A percentile compares a stretch with the other conserved stretches of the same genome.
These are phyloP conservation scores for Colletotrichum euphorbiae DNA, from an alignment of 2,329 filamentous ascomycete genomes.

Conservation along the genomic window DNA sequence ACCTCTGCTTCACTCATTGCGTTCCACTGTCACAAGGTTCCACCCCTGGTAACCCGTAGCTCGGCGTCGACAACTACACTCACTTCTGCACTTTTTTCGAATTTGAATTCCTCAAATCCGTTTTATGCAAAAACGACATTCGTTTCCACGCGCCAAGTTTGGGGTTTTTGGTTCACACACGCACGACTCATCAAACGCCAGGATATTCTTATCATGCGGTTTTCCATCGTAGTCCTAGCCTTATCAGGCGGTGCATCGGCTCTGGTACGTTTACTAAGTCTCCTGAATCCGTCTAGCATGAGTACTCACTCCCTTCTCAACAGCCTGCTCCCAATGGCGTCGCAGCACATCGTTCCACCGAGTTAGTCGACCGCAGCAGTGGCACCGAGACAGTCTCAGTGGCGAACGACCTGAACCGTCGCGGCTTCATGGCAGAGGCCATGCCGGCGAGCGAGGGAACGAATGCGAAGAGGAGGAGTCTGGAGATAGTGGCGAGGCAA, in stretches of 20 bases:
- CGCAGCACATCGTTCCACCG: slow-evolving; percentile 10
- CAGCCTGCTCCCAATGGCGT: slow-evolving; percentile 19
- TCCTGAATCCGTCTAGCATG: neutral
- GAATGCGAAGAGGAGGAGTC: slow-evolving; percentile 2
- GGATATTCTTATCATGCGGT: slow-evolving; percentile 17
- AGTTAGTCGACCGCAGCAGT: slow-evolving; percentile 6
- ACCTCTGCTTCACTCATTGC: slow-evolving; percentile 28
- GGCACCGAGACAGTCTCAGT: neutral
- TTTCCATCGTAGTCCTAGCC: slow-evolving; percentile 30
- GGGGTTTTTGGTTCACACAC: neutral
- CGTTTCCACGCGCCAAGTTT: slow-evolving; percentile 23
- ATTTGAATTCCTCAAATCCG: slow-evolving; percentile 2
- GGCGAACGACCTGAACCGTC: slow-evolving; percentile 11
- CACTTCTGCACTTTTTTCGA: slow-evolving; percentile 25
- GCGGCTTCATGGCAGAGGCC: slow-evolving; percentile 5
- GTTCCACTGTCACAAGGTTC: slow-evolving; percentile 21
- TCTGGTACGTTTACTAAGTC: slow-evolving; percentile 15
- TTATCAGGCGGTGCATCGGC: slow-evolving; percentile 30
- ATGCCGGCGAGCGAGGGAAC: neutral
- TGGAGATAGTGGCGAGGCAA: neutral
- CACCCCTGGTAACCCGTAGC: slow-evolving; percentile 20
- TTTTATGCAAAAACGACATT: slow-evolving; percentile 16
- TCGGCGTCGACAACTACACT: slow-evolving; percentile 30
- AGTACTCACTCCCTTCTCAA: neutral
- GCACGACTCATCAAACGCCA: neutral